Base-by-base conservation (phyloP, 1,284 basidiomycete species). In the Microstroma glucosiphilum region DNA sequence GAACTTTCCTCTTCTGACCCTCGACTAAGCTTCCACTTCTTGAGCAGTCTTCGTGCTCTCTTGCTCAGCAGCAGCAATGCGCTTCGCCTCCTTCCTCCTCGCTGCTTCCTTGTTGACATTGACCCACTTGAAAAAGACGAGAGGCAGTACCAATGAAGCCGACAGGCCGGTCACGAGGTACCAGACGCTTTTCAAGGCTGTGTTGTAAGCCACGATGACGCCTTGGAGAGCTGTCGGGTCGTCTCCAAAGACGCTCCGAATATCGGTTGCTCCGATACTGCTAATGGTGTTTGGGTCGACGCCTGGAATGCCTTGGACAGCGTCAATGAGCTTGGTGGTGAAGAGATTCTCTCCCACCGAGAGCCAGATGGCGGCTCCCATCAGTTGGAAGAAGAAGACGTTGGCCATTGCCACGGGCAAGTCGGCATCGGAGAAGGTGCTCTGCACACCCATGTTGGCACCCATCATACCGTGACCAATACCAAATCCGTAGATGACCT, bases 341-440 rank as follows among this genome's bases (percentile, higher is more conserved):
- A 66, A 55, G 21, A 66, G 46, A 17, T 63, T 63, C 57, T 66
- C 58, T 7, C 48, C 64, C 0, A 60, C 56, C 4, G 64, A 43
- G 30, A 66, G 56, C 23, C 62, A 66, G 1, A 66, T 41, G 12
- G 61, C 61, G n/a, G 59, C 57, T 11, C 64, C 64, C 60, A 66
- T 60, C 56, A 62, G 61, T 19, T 61, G 61, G 19, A 58, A 58
- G 53, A 66, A 66, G 59, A 60, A 63, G 30, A 63, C 9, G 1
- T 60, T 61, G 13, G 40, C 64, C n/a, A 66, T 60, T 1, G 43
- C 64, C 1, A 66, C 53, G 21, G 61, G 59, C 13, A 60, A 56
- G 21, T 63, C 59, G 2, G 40, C 6, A 6, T 54, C 46, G 3
- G 64, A 61, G 25, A 66, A 56, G n/a, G 54, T 48, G n/a, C 60